A percentile compares a stretch with the other conserved stretches of the same genome.
These are phyloP conservation scores for Coemansia sp. DNA, from an alignment of 192 early-diverging fungal species.

Conservation along the genomic window DNA sequence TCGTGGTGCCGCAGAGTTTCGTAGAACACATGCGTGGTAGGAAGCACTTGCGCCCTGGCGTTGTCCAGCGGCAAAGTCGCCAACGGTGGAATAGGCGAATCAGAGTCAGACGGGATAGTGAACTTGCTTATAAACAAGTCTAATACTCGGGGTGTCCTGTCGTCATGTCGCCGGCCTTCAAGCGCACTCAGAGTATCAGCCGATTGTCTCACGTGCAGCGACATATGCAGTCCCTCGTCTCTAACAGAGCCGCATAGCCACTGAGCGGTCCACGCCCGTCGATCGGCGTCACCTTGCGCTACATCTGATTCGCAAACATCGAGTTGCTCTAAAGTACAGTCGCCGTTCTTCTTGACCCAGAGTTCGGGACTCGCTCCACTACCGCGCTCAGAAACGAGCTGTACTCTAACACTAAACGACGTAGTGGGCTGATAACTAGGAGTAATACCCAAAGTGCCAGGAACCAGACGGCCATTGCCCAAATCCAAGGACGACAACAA, in stretches of 20 bases:
- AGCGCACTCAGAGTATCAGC: conserved; percentile 14
- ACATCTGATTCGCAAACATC: not conserved
- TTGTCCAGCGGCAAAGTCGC: not conserved
- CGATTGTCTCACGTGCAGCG: not conserved
- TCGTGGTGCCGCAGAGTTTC: conserved; percentile 32
- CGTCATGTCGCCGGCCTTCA: conserved; percentile 10
- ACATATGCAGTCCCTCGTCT: conserved; percentile 9
- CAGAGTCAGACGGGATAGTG: not conserved
- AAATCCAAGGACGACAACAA: conserved; percentile 18
- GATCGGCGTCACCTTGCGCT: not conserved
- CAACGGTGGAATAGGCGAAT: not conserved
- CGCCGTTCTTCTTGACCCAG: not conserved
- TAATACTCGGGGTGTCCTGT: not conserved
- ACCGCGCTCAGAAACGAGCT: not conserved
- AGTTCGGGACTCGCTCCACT: not conserved
- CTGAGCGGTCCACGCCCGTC: not conserved
- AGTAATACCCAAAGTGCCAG: conserved; percentile 20
- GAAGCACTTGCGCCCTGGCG: not conserved
- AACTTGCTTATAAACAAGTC: conserved; percentile 5
- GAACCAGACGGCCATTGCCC: conserved; percentile 13
- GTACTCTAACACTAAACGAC: conserved; percentile 1
- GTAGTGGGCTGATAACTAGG: conserved; percentile 22
- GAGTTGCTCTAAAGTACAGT: not conserved
- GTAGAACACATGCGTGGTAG: conserved; percentile 33
- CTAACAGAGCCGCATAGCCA: not conserved